A percentile compares a stretch with the other conserved stretches of the same genome.
These are phyloP conservation scores for Pleurotus salmoneostramineus DNA, from an alignment of 768 basidiomycete species.

Conservation along the genomic window DNA sequence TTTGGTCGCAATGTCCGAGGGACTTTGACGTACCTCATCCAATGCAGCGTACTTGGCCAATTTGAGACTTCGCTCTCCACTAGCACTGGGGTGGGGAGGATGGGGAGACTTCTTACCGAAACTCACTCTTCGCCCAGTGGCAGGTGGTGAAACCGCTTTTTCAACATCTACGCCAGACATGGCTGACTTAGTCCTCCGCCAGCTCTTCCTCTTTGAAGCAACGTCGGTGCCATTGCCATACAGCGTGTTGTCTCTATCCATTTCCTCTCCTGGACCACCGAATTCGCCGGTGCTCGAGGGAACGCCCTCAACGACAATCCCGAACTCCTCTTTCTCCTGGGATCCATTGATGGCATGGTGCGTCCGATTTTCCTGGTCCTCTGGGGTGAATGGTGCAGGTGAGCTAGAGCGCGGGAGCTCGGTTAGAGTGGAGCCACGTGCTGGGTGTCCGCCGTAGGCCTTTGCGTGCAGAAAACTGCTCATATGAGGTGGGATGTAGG, in stretches of 20 bases:
- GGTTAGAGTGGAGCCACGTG: conserved; percentile 22
- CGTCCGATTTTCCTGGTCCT: conserved; percentile 13
- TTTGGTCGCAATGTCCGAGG: not conserved
- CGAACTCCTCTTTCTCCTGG: not conserved
- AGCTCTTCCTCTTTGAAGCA: not conserved
- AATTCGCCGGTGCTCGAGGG: conserved; percentile 3
- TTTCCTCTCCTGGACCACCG: not conserved
- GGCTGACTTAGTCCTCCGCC: conserved; percentile 4
- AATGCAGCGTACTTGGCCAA: conserved; percentile 3
- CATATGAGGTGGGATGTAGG: conserved; percentile 3
- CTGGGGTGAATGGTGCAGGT: conserved; percentile 29
- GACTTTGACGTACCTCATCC: conserved; percentile 4
- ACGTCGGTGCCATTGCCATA: not conserved
- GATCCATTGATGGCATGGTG: not conserved
- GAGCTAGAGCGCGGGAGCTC: conserved; percentile 30
- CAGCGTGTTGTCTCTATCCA: not conserved
- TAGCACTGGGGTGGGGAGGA: not conserved
- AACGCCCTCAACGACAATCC: not conserved
- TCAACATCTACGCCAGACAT: conserved; percentile 11
- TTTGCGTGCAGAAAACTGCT: not conserved
- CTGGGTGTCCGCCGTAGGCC: conserved; percentile 9
- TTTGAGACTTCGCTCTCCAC: not conserved
- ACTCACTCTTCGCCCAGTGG: not conserved
- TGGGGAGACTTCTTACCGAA: not conserved
- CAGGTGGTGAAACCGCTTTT: not conserved